Evolutionary conservation across 148 eudicot species (phyloP).

Genomic region (Chenopodium formosanum): DNA sequence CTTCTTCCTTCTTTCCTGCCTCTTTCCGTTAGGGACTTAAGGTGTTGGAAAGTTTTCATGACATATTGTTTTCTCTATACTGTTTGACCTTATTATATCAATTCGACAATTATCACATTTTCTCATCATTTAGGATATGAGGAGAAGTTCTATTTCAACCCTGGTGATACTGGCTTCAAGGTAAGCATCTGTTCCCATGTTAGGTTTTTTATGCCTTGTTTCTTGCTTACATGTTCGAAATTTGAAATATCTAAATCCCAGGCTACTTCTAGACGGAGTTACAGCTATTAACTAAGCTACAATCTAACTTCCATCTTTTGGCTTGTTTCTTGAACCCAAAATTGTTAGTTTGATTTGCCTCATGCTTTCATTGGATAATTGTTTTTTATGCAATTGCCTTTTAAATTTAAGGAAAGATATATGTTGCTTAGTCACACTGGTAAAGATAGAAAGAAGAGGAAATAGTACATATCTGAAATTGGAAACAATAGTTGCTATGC

Average conservation of each 20-base stretch:
- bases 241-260: not conserved
- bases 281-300: not conserved
- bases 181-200: conserved; percentile 33
- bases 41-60: not conserved
- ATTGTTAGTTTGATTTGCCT: not conserved
- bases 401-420: not conserved
- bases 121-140: conserved; percentile 62
- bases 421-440: not conserved
- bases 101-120: not conserved
- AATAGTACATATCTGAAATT: not conserved
- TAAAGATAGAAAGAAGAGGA: not conserved
- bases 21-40: not conserved
- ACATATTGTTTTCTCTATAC: not conserved
- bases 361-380: not conserved
- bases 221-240: not conserved
- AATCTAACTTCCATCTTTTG: not conserved
- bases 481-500: not conserved
- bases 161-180: conserved; percentile 98
- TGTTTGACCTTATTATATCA: not conserved
- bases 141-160: conserved; percentile 95
- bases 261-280: not conserved
- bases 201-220: not conserved
- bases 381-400: not conserved
- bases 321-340: not conserved
- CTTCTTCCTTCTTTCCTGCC: not conserved